Percentiles rank a stretch among this genome's conserved stretches.
Conservation (phyloP, 2,329 filamentous ascomycete genomes). For the Pseudocercospora crystallina region DNA sequence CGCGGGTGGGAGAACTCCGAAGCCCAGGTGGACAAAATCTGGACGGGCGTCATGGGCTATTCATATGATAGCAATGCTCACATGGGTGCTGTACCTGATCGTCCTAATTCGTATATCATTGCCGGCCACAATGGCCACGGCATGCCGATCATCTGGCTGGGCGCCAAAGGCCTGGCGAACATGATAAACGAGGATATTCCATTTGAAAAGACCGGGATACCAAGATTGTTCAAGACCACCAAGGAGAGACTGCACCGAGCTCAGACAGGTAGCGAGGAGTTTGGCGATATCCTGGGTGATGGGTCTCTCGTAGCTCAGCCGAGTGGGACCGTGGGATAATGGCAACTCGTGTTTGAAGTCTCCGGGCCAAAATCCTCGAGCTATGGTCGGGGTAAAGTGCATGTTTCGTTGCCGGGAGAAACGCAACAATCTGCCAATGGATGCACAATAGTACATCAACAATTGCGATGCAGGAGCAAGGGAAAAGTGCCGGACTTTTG, state of each 20-base stretch:
- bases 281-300: slow-evolving; percentile 22
- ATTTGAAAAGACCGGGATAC: slow-evolving; percentile 18
- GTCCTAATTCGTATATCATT: slow-evolving; percentile 13
- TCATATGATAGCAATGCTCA: slow-evolving; percentile 19
- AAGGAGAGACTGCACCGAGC: slow-evolving; percentile 19
- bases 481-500: background rate
- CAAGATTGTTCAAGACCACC: slow-evolving; percentile 20
- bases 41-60: slow-evolving; percentile 42
- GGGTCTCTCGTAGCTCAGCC: background rate
- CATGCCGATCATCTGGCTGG: slow-evolving; percentile 49
- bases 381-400: background rate
- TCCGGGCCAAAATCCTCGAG: background rate
- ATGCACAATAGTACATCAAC: too few species aligned
- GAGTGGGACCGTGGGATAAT: background rate
- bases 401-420: background rate
- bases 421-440: background rate
- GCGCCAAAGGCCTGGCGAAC: slow-evolving; percentile 41
- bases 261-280: slow-evolving; percentile 15
- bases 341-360: background rate
- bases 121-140: slow-evolving; percentile 23
- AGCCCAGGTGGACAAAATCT: slow-evolving; percentile 39
- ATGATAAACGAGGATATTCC: slow-evolving; percentile 34
- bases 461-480: background rate
- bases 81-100: slow-evolving; percentile 21
- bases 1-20: slow-evolving; percentile 49